Percentiles rank a stretch among this genome's conserved stretches.
phyloP scores from a whole-genome alignment of 805 yeast species.

The Ogataea dorogensis region DNA sequence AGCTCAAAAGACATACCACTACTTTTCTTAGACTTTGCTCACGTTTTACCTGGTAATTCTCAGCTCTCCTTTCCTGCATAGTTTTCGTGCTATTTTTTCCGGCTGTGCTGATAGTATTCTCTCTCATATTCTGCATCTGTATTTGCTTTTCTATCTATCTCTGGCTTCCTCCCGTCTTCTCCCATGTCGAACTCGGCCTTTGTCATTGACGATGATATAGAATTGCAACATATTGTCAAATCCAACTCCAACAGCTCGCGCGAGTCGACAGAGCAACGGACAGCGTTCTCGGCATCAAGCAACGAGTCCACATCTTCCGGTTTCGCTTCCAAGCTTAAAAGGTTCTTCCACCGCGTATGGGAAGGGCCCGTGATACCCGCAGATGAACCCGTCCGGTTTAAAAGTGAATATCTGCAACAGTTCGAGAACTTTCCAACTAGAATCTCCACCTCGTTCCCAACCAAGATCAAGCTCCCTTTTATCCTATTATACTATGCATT shows the following conservation, averaged over 20 bases:
- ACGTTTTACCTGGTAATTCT: background rate
- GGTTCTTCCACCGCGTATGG: slow-evolving; percentile 39
- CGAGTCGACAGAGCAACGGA: slow-evolving; percentile 6
- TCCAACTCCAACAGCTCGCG: slow-evolving; percentile 9
- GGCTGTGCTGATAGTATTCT: slow-evolving; percentile 7
- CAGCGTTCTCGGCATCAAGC: slow-evolving; percentile 4
- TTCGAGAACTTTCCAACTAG: slow-evolving; percentile 46
- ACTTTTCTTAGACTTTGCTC: too few species aligned
- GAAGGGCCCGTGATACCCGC: slow-evolving; percentile 50
- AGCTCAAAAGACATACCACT: too few species aligned
- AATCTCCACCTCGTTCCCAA: slow-evolving; percentile 33
- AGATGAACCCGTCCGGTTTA: slow-evolving; percentile 48
- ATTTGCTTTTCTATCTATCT: background rate
- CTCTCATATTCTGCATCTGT: background rate
- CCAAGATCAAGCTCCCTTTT: slow-evolving; percentile 29
- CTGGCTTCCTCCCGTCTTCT: background rate
- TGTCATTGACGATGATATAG: slow-evolving; percentile 8
- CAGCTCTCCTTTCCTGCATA: background rate
- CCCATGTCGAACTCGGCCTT: slow-evolving; percentile 5
- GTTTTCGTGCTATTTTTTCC: background rate
- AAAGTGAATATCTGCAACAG: slow-evolving; percentile 21
- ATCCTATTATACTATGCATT: slow-evolving; percentile 40
- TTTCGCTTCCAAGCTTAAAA: slow-evolving; percentile 1
- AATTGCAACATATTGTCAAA: slow-evolving; percentile 5
- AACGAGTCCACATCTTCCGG: background rate